These are phyloP conservation scores for Senna siamea DNA, from an alignment of 306 rosid species.

Conservation along the genomic window DNA sequence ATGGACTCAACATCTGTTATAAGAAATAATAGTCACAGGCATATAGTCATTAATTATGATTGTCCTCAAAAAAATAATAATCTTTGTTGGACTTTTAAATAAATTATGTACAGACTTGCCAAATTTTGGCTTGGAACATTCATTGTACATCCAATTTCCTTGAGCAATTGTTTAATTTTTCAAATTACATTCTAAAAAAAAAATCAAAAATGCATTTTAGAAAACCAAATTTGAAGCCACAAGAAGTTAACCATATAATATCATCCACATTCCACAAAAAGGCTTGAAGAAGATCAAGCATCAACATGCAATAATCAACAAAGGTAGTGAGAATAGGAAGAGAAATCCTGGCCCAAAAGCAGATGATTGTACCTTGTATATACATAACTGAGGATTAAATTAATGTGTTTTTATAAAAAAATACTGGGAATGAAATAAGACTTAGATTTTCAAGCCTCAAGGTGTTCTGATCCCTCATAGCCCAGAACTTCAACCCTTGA, in stretches of 20 bases:
- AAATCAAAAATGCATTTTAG: not conserved
- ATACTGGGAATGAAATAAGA: not conserved
- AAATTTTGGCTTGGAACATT: not conserved
- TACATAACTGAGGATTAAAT: not conserved
- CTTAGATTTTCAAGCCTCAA: too few relatives aligned
- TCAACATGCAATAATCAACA: conserved; percentile 3
- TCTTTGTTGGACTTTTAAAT: not conserved
- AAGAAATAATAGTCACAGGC: conserved; percentile 15
- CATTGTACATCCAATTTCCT: not conserved
- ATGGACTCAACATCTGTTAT: conserved; percentile 80
- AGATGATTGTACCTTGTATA: not conserved
- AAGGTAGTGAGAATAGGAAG: conserved; percentile 10
- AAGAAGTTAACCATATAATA: not conserved
- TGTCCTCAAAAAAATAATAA: not conserved
- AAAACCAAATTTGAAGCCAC: not conserved
- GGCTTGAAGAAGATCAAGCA: not conserved
- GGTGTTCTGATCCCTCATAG: too few relatives aligned
- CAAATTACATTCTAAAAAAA: conserved; percentile 28
- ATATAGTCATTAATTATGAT: not conserved
- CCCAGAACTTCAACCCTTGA: too few relatives aligned
- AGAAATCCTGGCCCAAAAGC: not conserved
- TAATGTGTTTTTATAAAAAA: conserved; percentile 21
- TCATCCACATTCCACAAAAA: conserved; percentile 21
- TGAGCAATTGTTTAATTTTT: not conserved
- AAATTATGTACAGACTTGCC: not conserved